These are phyloP conservation scores for Nymphaea thermarum DNA, from an alignment of 164 flowering plant genomes.

Conservation along the genomic window DNA sequence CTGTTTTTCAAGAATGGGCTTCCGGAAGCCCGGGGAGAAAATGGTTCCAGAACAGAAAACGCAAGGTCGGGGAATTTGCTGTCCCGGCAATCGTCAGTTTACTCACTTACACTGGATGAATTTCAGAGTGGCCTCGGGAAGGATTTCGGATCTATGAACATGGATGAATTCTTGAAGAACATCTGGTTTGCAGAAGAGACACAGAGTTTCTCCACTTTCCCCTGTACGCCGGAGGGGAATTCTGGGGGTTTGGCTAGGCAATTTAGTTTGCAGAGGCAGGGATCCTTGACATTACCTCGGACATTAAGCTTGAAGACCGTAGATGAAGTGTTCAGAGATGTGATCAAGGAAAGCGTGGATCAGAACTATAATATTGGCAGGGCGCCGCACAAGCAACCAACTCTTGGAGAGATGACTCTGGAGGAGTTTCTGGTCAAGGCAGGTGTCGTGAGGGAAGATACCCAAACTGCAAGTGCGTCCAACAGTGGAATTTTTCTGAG, in stretches of 20 bases:
- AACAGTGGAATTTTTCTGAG: not conserved
- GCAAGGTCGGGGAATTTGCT: constrained; percentile 6
- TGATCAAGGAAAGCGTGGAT: constrained; percentile 26
- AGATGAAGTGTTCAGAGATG: constrained; percentile 75
- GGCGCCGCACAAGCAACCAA: constrained; percentile 20
- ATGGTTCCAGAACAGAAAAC: not conserved
- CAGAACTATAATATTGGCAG: constrained; percentile 9
- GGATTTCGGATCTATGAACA: constrained; percentile 46
- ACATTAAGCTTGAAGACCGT: constrained; percentile 34
- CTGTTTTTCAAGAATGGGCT: not conserved
- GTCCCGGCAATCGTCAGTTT: constrained; percentile 54
- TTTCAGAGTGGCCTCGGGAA: constrained; percentile 66
- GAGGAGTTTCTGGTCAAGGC: constrained; percentile 79
- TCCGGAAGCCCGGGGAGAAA: not conserved
- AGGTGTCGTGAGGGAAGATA: constrained; percentile 62
- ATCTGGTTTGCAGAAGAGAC: constrained; percentile 39
- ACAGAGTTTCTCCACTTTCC: constrained; percentile 21
- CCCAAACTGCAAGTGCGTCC: constrained; percentile 9
- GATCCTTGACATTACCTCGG: constrained; percentile 26
- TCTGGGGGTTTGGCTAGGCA: constrained; percentile 2
- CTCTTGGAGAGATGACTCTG: constrained; percentile 48
- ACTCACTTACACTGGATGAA: constrained; percentile 73
- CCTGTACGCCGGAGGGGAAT: constrained; percentile 6
- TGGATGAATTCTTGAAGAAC: constrained; percentile 69
- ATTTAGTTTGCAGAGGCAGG: constrained; percentile 16